Conservation (phyloP, 768 basidiomycete species). For the Russula abietina region DNA sequence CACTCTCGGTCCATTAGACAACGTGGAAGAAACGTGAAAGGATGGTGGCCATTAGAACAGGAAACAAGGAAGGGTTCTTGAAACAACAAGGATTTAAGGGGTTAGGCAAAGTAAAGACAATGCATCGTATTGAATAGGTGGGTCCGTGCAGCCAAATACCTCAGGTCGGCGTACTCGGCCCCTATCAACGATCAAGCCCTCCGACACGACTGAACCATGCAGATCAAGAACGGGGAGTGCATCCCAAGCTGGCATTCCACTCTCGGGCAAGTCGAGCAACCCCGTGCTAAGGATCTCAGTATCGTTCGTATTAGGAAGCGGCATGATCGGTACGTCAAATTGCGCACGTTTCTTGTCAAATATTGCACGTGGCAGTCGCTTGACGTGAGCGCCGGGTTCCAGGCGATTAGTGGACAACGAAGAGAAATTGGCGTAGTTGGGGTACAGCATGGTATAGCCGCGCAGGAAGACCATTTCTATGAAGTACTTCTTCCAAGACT, state of each 20-base stretch:
- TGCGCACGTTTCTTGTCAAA: conserved; percentile 51
- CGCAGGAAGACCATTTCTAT: conserved; percentile 79
- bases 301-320: conserved; percentile 32
- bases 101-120: conserved; percentile 27
- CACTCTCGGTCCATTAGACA: not conserved
- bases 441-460: conserved; percentile 86
- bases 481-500: conserved; percentile 86
- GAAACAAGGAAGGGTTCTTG: not conserved
- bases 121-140: conserved; percentile 17
- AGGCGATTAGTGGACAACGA: conserved; percentile 89
- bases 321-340: conserved; percentile 70
- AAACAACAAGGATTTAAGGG: not conserved
- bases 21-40: not conserved
- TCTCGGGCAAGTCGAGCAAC: conserved; percentile 57
- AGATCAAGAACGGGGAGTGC: conserved; percentile 64
- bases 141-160: conserved; percentile 26
- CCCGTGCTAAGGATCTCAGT: conserved; percentile 28
- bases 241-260: conserved; percentile 45
- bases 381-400: conserved; percentile 78
- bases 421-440: conserved; percentile 64
- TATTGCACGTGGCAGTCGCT: conserved; percentile 41
- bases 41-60: not conserved
- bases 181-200: conserved; percentile 31
- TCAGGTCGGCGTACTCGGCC: conserved; percentile 32
- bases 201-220: conserved; percentile 33